These are phyloP conservation scores for Fusarium xylarioides DNA, from an alignment of 2,329 filamentous ascomycete species.

Conservation along the genomic window DNA sequence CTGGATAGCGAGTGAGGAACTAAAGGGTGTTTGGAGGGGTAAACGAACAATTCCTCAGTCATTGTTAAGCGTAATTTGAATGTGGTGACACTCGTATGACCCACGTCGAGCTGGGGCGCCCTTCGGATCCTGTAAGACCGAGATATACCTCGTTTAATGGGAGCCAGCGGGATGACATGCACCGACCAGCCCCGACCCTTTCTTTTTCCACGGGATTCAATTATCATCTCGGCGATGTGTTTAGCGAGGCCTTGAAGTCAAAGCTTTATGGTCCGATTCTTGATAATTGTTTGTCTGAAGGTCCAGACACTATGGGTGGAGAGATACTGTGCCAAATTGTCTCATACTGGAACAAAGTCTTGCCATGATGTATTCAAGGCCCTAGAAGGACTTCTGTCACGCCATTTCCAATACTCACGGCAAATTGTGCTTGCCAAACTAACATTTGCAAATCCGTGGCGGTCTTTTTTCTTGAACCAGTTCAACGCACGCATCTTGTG, in stretches of 20 bases:
- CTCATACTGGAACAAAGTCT: neutral
- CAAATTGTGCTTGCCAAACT: neutral
- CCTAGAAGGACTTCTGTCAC: neutral
- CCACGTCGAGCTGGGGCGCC: accelerated
- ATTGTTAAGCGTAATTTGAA: neutral
- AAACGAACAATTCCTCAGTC: accelerated
- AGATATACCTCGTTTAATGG: neutral
- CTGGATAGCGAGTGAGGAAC: neutral
- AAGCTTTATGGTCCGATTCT: accelerated
- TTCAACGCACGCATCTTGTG: neutral
- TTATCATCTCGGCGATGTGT: accelerated
- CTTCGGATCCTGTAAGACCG: neutral
- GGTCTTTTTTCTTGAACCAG: neutral
- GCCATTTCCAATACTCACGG: neutral
- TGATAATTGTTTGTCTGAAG: accelerated
- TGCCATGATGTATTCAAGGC: neutral
- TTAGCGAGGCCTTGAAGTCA: accelerated
- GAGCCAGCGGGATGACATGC: neutral
- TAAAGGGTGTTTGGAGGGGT: neutral
- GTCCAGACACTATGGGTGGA: accelerated
- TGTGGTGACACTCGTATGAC: accelerated
- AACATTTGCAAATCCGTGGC: neutral
- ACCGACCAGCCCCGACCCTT: neutral
- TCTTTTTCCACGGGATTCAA: accelerated
- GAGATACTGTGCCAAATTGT: accelerated